Evolutionary conservation across 2,329 filamentous ascomycete species (phyloP), one percentile per base, ranked within the genome.

Genomic region (Fusarium aywerte): DNA sequence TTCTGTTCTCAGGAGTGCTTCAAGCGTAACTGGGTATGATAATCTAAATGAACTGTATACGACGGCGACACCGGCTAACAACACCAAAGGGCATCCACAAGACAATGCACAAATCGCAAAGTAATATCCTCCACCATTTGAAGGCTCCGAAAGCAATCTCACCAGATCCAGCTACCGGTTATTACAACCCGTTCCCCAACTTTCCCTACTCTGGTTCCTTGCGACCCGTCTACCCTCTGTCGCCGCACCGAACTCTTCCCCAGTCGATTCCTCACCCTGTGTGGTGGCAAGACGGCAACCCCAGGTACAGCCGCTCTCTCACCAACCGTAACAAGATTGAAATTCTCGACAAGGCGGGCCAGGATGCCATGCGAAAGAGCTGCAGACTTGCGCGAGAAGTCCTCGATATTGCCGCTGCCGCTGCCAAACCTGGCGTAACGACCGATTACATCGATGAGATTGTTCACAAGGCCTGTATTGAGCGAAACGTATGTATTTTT

Each of bases 1-100:
- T 99, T 98, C 82, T 99, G 96, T 83, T 93, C 93, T 27, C 96
- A 99, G 80, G 96, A 98, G 73, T 99, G 96, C 84, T 99, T 99
- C 83, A 98, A 97, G 85, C 90, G 89, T 80, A 99, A 93, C 84
- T 99, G 96, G 96, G 96, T 98, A 89, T 73, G 87, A n/a, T 72
- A 72, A 40, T 38, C 33, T 33, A 27, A 11, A 16, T 18, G 25
- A 40, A 40, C 8, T 49, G 29, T 16, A 43, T 29, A 29, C 23
- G 36, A 70, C 72, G 61, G 73, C 70, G 29, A 43, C 32, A 12
- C 13, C 18, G 51, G 21, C 55, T 71, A 45, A 71, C 56, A 33
- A 35, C 7, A 31, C 42, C 18, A 51, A 74, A 97, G 94, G 83
- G 82, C 78, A 88, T 90, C 64, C 95, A 98, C 83, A 98, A 97